These are phyloP conservation scores for Dothideomycetidae sp. DNA, from an alignment of 2,329 filamentous ascomycete species.

Conservation along the genomic window DNA sequence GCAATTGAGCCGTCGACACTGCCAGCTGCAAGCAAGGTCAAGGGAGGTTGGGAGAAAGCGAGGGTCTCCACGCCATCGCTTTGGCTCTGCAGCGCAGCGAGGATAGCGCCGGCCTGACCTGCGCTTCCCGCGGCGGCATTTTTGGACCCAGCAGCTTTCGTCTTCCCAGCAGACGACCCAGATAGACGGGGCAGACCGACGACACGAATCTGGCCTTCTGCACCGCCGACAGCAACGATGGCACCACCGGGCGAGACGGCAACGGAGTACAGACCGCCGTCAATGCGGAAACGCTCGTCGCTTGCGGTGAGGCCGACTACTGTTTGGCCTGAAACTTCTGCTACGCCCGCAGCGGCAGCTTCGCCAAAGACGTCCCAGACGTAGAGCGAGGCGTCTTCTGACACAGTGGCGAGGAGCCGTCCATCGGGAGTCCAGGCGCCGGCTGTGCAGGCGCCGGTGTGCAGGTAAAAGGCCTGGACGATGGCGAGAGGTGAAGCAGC, in stretches of 20 bases:
- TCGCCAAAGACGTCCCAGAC: slow-evolving; percentile 86
- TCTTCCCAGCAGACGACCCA: slow-evolving; percentile 24
- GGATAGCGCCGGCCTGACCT: slow-evolving; percentile 53
- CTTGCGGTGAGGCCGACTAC: slow-evolving; percentile 62
- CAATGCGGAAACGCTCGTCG: slow-evolving; percentile 83
- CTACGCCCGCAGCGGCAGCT: slow-evolving; percentile 50
- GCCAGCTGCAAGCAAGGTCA: slow-evolving; percentile 47
- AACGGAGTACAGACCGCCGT: slow-evolving; percentile 81
- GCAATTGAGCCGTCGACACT: slow-evolving; percentile 58
- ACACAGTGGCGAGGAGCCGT: slow-evolving; percentile 70
- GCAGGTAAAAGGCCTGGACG: slow-evolving; percentile 81
- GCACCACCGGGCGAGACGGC: slow-evolving; percentile 67
- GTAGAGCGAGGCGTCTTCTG: slow-evolving; percentile 76
- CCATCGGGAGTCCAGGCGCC: slow-evolving; percentile 86
- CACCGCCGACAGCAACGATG: slow-evolving; percentile 75
- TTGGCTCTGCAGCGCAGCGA: slow-evolving; percentile 72
- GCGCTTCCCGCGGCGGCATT: slow-evolving; percentile 28
- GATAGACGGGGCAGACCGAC: slow-evolving; percentile 61
- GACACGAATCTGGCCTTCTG: slow-evolving; percentile 71
- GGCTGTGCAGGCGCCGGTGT: slow-evolving; percentile 73
- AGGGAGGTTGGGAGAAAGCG: slow-evolving; percentile 46
- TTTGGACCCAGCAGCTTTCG: slow-evolving; percentile 34
- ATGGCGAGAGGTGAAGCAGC: slow-evolving; percentile 54
- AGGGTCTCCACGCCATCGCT: slow-evolving; percentile 66
- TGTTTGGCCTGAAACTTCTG: slow-evolving; percentile 36